Evolutionary conservation across 495 filamentous ascomycete species (phyloP).

Genomic region (Hyaloscypha bicolor): DNA sequence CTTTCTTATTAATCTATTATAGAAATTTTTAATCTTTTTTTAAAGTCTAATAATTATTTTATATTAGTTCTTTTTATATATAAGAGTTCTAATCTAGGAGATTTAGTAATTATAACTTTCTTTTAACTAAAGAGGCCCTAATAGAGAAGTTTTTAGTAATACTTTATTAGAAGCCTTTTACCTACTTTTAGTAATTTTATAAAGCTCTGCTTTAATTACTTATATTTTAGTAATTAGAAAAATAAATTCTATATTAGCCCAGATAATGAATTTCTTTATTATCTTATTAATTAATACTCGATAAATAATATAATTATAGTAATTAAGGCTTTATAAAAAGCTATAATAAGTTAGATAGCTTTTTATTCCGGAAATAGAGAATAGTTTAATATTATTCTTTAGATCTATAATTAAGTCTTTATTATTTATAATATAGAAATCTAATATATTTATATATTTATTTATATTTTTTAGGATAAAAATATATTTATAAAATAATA

Average conservation of each 20-base stretch:
- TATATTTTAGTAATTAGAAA: constrained; percentile 44
- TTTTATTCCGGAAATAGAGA: constrained; percentile 56
- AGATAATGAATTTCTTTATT: constrained; percentile 66
- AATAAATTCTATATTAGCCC: constrained; percentile 51
- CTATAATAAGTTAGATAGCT: constrained; percentile 66
- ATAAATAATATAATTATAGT: constrained; percentile 68
- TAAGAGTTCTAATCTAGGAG: constrained; percentile 26
- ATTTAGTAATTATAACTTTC: constrained; percentile 26
- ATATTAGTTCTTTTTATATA: constrained; percentile 40
- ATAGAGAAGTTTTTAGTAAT: constrained; percentile 29
- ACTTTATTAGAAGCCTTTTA: constrained; percentile 23
- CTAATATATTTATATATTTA: constrained; percentile 60
- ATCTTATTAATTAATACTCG: constrained; percentile 66
- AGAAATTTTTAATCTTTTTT: constrained; percentile 45
- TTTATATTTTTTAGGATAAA: constrained; percentile 65
- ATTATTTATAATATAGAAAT: constrained; percentile 54
- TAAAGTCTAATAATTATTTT: constrained; percentile 42
- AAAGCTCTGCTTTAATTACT: constrained; percentile 21
- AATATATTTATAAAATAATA: constrained; percentile 52
- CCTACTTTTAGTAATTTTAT: constrained; percentile 28
- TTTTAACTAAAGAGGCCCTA: constrained; percentile 32
- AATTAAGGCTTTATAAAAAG: constrained; percentile 60
- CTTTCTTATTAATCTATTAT: constrained; percentile 47
- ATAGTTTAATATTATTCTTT: constrained; percentile 46
- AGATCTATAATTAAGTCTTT: constrained; percentile 47